A percentile compares a stretch with the other conserved stretches of the same genome.
Evolutionary conservation across 169 alveolate genomes (phyloP).

Genomic region (Cryptosporidium bovis): DNA sequence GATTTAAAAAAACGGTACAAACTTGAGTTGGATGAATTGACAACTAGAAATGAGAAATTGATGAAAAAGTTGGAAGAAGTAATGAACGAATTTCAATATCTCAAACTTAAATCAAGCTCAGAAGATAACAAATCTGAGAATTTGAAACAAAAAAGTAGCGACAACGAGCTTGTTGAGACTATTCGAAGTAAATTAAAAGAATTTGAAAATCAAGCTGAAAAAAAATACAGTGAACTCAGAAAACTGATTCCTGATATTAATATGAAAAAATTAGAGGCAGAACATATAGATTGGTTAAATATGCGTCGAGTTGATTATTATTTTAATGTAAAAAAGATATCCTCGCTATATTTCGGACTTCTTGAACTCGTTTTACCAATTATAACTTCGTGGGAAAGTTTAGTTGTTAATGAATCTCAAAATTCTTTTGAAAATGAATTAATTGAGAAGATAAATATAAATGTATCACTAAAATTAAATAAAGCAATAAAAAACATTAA

Average conservation of each 20-base stretch:
- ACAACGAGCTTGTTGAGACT: not conserved
- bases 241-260: not conserved
- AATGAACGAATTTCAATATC: slow-evolving; percentile 8
- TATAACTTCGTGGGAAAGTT: not conserved
- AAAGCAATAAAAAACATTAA: not conserved
- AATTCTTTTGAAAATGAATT: not conserved
- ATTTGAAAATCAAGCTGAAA: not conserved
- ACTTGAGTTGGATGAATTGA: slow-evolving; percentile 24
- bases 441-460: not conserved
- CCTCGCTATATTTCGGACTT: not conserved
- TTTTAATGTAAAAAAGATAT: slow-evolving; percentile 1
- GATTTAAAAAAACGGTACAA: slow-evolving; percentile 54
- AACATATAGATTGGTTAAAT: slow-evolving; percentile 19
- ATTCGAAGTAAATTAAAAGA: not conserved
- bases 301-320: slow-evolving; percentile 2
- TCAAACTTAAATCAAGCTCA: not conserved
- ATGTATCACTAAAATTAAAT: slow-evolving; percentile 8
- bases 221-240: not conserved
- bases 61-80: slow-evolving; percentile 12
- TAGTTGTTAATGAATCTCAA: not conserved
- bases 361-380: not conserved
- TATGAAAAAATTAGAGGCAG: slow-evolving; percentile 5
- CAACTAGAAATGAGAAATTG: not conserved
- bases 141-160: slow-evolving; percentile 8
- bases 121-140: not conserved